Percentiles rank a stretch among this genome's conserved stretches.
Conservation (phyloP, 495 filamentous ascomycete genomes). For the Penicillium diatomitis region DNA sequence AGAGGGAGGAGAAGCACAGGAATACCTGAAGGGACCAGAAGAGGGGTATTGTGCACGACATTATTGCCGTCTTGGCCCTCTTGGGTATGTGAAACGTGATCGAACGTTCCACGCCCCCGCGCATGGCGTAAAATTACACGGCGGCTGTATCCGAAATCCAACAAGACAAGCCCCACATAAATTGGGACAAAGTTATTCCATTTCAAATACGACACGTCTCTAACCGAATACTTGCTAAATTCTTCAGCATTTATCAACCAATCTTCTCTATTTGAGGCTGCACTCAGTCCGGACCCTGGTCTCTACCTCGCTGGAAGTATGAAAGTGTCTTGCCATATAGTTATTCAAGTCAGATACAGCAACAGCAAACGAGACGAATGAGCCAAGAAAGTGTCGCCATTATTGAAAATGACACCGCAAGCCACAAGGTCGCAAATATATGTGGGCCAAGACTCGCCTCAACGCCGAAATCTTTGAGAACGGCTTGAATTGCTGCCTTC, state of each 20-base stretch:
- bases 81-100: background rate
- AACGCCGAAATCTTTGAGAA: background rate
- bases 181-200: background rate
- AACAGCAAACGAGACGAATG: background rate
- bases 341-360: background rate
- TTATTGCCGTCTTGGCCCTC: background rate
- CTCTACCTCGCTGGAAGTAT: background rate
- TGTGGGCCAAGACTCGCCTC: background rate
- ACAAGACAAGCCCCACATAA: background rate
- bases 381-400: background rate
- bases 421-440: background rate
- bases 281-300: background rate
- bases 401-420: background rate
- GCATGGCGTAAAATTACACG: background rate
- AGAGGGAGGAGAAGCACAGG: background rate
- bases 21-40: background rate
- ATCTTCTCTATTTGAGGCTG: background rate
- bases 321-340: background rate
- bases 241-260: background rate
- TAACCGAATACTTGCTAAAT: background rate
- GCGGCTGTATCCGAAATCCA: background rate
- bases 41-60: background rate
- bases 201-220: background rate
- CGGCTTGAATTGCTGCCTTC: background rate
- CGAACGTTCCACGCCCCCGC: background rate